These are phyloP conservation scores for Citrullus amarus DNA, from an alignment of 306 rosid genomes.

Conservation along the genomic window DNA sequence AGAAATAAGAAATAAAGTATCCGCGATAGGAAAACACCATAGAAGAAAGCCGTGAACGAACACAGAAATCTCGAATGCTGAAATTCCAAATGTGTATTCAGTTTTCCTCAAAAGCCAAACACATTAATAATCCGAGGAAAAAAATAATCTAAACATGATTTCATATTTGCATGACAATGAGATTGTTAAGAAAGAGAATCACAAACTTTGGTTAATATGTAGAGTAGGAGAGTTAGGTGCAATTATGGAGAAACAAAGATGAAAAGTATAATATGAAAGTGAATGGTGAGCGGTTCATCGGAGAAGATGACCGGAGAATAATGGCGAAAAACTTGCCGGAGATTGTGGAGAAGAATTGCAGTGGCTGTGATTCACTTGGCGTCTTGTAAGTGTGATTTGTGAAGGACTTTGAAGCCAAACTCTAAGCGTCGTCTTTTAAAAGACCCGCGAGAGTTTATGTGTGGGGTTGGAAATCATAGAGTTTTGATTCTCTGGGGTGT, in stretches of 20 bases:
- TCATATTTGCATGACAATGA: not conserved
- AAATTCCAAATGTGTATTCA: not conserved
- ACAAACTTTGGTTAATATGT: not conserved
- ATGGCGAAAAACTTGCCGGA: slow-evolving; percentile 5
- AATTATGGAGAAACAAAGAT: not conserved
- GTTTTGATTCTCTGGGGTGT: not conserved
- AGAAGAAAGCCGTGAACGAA: not conserved
- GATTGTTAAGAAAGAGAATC: not conserved
- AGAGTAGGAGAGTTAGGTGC: too few species aligned
- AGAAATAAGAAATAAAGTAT: not conserved
- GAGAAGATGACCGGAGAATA: not conserved
- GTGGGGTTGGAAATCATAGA: not conserved
- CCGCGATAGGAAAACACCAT: not conserved
- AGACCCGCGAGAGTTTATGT: not conserved
- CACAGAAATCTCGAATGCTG: not conserved
- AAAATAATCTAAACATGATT: too few species aligned
- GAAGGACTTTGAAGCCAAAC: not conserved
- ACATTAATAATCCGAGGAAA: not conserved
- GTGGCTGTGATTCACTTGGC: not conserved
- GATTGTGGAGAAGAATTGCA: not conserved
- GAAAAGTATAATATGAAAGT: not conserved
- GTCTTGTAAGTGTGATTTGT: not conserved
- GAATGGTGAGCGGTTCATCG: not conserved
- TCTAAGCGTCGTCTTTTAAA: not conserved
- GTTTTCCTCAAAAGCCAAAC: not conserved